These are phyloP conservation scores for Macaranga tanarius DNA, from an alignment of 441 rosid species.

Conservation along the genomic window DNA sequence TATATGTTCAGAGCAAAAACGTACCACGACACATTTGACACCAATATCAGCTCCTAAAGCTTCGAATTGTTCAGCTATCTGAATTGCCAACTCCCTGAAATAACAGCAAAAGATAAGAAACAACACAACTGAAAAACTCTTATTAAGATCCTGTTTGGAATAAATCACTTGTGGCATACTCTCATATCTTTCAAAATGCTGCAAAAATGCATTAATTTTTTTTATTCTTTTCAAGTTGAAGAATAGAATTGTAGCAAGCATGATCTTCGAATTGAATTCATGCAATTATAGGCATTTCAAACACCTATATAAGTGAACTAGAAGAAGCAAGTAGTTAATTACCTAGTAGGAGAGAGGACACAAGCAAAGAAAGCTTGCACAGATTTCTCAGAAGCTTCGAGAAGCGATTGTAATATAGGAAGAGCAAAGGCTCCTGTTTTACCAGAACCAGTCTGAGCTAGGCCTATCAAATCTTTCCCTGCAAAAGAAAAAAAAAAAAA, in stretches of 20 bases:
- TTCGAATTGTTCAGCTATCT: constrained; percentile 94
- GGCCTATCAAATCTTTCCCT: constrained; percentile 95
- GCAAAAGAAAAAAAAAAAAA: constrained; percentile 1
- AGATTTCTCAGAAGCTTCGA: constrained; percentile 57
- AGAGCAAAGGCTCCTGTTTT: constrained; percentile 97
- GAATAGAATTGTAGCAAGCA: too few species aligned
- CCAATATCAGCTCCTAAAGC: constrained; percentile 81
- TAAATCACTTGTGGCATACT: too few species aligned
- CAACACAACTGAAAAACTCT: too few species aligned
- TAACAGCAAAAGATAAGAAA: background rate
- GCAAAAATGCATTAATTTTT: too few species aligned
- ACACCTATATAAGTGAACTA: background rate
- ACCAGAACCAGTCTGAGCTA: constrained; percentile 96
- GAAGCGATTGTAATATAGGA: constrained; percentile 79
- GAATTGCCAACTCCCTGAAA: constrained; percentile 85
- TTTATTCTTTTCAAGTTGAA: too few species aligned
- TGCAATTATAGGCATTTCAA: too few species aligned
- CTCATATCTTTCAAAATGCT: too few species aligned
- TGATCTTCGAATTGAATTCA: too few species aligned
- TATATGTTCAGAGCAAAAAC: constrained; percentile 17
- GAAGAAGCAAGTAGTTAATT: background rate
- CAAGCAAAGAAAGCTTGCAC: constrained; percentile 84
- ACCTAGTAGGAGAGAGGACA: constrained; percentile 91
- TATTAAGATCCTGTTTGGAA: too few species aligned
- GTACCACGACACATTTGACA: constrained; percentile 81